Base-by-base conservation (phyloP, 331 rosid genomes). In the Stylosanthes scabra region DNA sequence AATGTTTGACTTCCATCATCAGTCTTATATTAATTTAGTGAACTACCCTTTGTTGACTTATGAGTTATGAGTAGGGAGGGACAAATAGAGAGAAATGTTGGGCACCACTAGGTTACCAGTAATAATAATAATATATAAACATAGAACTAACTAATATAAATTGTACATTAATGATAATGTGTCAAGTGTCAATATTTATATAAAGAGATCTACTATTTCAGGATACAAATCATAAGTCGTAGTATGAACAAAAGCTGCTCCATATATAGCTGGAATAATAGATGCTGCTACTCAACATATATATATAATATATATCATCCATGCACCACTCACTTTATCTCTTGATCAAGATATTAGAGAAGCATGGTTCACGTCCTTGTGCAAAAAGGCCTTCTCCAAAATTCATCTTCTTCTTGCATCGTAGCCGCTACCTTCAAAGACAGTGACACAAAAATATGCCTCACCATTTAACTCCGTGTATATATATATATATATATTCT, bases 231-330 rank as follows among this genome's bases (percentile, higher is more conserved):
- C 75, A 60, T 4, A 47, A 1, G 68, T 74, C 16, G 52, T 45
- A 50, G 16, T 78, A 76, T 61, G 67, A 70, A 77, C 77, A 70
- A 49, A 51, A 42, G 74, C 80, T 77, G 75, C 80, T 42, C 60
- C 29, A 67, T 71, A 41, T 51, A 67, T 37, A 28, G 2, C 0
- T 34, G 39, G 39, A 34, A 34, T 20, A 34, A 54, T 14, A 46
- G 42, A 12, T 39, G 37, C 44, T 29, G 40, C 56, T 74, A 73
- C 58, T 34, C 65, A 68, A 67, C 51, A 77, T 49, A 75, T 47
- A n/a, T 70, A 66, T 55, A 46, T 27, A 46, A 66, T 66, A 79
- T 57, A 78, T 28, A 54, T 71, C 80, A 68, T 80, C 72, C 74
- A 75, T 80, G 71, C 34, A 76, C 52, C 59, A 34, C 39, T 67